These are phyloP conservation scores for Tylopilus plumbeoviolaceoides DNA, from an alignment of 768 basidiomycete species.

Conservation along the genomic window DNA sequence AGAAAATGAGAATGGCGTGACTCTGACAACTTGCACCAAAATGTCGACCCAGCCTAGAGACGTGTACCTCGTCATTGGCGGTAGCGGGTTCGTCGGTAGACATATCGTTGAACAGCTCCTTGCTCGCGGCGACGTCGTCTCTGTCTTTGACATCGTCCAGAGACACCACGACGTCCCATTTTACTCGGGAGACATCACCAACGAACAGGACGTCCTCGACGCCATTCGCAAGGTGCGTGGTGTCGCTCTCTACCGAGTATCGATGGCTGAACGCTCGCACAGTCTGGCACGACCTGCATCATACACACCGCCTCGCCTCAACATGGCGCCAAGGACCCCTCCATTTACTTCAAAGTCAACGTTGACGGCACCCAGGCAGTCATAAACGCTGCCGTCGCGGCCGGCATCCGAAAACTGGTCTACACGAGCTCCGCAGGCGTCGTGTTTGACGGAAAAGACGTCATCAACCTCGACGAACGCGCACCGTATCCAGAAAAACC, in stretches of 20 bases:
- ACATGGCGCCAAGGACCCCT: conserved; percentile 61
- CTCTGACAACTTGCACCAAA: not conserved
- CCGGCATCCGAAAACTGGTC: conserved; percentile 79
- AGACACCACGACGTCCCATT: conserved; percentile 84
- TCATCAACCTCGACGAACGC: conserved; percentile 87
- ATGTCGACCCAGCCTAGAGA: conserved; percentile 42
- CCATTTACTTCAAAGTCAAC: conserved; percentile 88
- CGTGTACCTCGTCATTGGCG: conserved; percentile 88
- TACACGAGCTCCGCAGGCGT: conserved; percentile 94
- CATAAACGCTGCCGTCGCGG: conserved; percentile 73
- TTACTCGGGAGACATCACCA: conserved; percentile 86
- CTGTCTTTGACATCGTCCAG: conserved; percentile 90
- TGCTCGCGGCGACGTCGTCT: conserved; percentile 74
- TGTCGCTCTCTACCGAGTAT: not conserved
- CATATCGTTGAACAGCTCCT: conserved; percentile 86
- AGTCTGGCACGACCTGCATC: conserved; percentile 85
- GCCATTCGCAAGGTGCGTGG: conserved; percentile 68
- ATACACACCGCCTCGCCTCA: conserved; percentile 93
- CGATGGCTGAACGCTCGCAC: not conserved
- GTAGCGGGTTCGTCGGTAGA: conserved; percentile 87
- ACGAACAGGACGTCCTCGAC: conserved; percentile 62
- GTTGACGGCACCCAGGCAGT: conserved; percentile 86
- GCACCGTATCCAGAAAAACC: conserved; percentile 66
- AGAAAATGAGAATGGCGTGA: conserved; percentile 7
- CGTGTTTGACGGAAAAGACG: conserved; percentile 77